These are phyloP conservation scores for Gnaphalium uliginosum DNA, from an alignment of 129 eudicot species.

Conservation along the genomic window DNA sequence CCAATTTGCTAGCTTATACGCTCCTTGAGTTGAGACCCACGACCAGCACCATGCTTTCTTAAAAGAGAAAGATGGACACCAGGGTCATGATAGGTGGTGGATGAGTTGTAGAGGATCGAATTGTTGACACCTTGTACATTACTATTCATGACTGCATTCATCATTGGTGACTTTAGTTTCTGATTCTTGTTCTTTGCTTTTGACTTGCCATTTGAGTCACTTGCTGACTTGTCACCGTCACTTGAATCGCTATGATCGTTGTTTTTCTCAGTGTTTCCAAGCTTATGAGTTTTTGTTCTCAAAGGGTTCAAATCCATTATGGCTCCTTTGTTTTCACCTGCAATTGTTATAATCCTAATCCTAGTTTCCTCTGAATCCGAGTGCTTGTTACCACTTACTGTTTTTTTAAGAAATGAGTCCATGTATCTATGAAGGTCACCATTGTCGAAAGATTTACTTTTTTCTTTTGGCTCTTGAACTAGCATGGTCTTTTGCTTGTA, in stretches of 20 bases:
- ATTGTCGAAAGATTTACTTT: constrained; percentile 23
- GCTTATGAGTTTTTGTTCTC: constrained; percentile 1
- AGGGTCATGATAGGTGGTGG: constrained; percentile 56
- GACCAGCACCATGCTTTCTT: constrained; percentile 28
- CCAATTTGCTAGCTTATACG: background rate
- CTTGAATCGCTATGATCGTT: constrained; percentile 16
- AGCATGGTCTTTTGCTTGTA: constrained; percentile 55
- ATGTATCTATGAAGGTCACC: constrained; percentile 5
- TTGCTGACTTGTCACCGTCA: constrained; percentile 30
- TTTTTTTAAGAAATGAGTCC: constrained; percentile 27
- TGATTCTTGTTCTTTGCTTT: constrained; percentile 24
- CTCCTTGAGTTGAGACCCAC: constrained; percentile 1
- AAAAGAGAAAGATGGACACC: constrained; percentile 56
- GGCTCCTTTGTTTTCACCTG: constrained; percentile 76
- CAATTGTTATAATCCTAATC: constrained; percentile 48
- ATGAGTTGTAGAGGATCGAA: constrained; percentile 46
- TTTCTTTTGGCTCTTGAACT: constrained; percentile 46
- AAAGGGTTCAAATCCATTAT: constrained; percentile 57
- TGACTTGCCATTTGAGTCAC: constrained; percentile 9
- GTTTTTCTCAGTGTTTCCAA: constrained; percentile 16
- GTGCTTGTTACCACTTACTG: constrained; percentile 26
- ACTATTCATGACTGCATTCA: constrained; percentile 57
- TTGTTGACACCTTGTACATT: constrained; percentile 77
- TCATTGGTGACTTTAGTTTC: constrained; percentile 31
- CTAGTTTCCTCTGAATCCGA: constrained; percentile 38